A percentile compares a stretch with the other conserved stretches of the same genome.
Evolutionary conservation across 1,284 basidiomycete genomes (phyloP).

Genomic region (Moesziomyces parantarcticus): DNA sequence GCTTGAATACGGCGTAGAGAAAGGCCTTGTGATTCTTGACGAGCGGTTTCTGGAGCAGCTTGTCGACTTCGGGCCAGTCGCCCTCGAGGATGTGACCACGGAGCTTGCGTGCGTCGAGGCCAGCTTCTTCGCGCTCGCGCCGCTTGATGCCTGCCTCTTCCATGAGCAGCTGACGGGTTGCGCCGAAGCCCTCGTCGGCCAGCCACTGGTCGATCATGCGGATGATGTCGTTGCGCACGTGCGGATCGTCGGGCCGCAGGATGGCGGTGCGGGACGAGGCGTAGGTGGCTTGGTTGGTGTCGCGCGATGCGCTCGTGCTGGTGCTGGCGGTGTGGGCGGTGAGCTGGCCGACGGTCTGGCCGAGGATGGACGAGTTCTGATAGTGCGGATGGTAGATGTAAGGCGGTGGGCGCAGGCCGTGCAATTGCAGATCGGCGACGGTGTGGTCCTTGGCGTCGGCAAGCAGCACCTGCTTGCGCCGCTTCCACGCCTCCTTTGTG

Average conservation of each 20-base stretch:
- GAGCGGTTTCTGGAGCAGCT: slow-evolving; percentile 67
- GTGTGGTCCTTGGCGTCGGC: slow-evolving; percentile 55
- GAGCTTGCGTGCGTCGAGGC: slow-evolving; percentile 68
- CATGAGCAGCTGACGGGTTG: slow-evolving; percentile 68
- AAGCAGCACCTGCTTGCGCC: slow-evolving; percentile 52
- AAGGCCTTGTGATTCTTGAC: slow-evolving; percentile 71
- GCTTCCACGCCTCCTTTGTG: slow-evolving; percentile 56
- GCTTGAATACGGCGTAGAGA: slow-evolving; percentile 68
- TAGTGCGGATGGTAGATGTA: slow-evolving; percentile 43
- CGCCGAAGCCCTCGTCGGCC: slow-evolving; percentile 67
- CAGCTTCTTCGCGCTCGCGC: slow-evolving; percentile 62
- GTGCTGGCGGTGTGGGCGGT: slow-evolving; percentile 26
- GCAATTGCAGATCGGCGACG: slow-evolving; percentile 57
- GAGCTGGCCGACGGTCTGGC: slow-evolving; percentile 31
- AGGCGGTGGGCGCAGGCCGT: slow-evolving; percentile 51
- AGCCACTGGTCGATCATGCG: slow-evolving; percentile 70
- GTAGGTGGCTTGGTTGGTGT: slow-evolving; percentile 32
- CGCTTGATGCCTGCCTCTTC: slow-evolving; percentile 67
- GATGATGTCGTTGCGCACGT: slow-evolving; percentile 60
- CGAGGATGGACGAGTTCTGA: slow-evolving; percentile 40
- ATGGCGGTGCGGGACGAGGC: slow-evolving; percentile 55
- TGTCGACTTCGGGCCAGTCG: slow-evolving; percentile 70
- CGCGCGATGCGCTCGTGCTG: slow-evolving; percentile 8
- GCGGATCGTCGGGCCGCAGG: slow-evolving; percentile 54
- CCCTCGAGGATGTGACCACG: slow-evolving; percentile 70